Evolutionary conservation across 2,329 filamentous ascomycete species (phyloP).

Genomic region (Whalleya microplaca): DNA sequence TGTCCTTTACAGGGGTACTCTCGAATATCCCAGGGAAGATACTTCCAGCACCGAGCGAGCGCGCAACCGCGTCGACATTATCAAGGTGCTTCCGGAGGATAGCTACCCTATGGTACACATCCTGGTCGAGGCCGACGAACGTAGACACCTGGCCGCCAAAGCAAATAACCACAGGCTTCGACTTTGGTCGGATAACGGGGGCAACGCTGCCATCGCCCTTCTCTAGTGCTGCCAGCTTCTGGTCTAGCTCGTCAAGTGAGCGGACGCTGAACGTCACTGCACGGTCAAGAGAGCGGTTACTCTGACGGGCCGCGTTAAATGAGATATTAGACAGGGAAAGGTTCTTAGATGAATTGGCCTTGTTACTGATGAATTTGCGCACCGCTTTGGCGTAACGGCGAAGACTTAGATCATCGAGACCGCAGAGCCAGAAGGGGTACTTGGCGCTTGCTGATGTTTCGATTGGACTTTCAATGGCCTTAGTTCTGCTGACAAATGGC

Average conservation of each 20-base stretch:
- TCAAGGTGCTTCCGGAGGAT: constrained; percentile 31
- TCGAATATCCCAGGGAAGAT: constrained; percentile 41
- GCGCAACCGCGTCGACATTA: constrained; percentile 18
- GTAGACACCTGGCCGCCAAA: constrained; percentile 40
- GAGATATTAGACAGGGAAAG: constrained; percentile 33
- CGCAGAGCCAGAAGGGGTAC: constrained; percentile 21
- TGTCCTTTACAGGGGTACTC: constrained; percentile 26
- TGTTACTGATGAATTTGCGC: constrained; percentile 19
- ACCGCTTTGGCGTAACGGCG: constrained; percentile 24
- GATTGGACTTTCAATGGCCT: constrained; percentile 5
- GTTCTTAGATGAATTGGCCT: constrained; percentile 21
- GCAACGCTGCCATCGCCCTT: constrained; percentile 5
- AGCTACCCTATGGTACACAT: constrained; percentile 32
- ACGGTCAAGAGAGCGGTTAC: constrained; percentile 32
- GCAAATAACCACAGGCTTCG: constrained; percentile 40
- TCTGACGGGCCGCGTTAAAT: constrained; percentile 39
- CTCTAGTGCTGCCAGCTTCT: constrained; percentile 21
- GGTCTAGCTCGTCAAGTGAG: constrained; percentile 34
- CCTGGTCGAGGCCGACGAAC: constrained; percentile 36
- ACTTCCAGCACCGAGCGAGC: constrained; percentile 23
- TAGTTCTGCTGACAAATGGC: constrained; percentile 20
- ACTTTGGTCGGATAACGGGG: constrained; percentile 9
- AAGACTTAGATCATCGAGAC: constrained; percentile 28
- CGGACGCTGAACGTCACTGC: constrained; percentile 31
- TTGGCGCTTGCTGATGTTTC: constrained; percentile 2